These are phyloP conservation scores for Moesziomyces parantarcticus DNA, from an alignment of 1,284 basidiomycete species.

Conservation along the genomic window DNA sequence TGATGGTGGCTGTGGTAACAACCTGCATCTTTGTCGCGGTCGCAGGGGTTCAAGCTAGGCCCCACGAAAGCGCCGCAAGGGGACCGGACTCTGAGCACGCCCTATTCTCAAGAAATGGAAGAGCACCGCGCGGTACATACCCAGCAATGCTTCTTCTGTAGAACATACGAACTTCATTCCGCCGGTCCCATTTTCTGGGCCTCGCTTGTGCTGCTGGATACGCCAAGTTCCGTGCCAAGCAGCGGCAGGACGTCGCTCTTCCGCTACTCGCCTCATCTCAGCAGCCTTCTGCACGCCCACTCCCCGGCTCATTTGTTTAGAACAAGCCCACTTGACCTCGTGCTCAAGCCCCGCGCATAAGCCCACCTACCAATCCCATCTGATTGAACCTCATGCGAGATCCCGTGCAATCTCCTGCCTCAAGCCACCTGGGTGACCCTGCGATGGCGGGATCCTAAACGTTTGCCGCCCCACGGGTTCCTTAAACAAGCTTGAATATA, in stretches of 20 bases:
- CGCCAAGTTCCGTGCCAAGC: slow-evolving; percentile 23
- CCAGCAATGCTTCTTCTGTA: slow-evolving; percentile 3
- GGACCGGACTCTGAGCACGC: no score
- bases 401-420: no score
- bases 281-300: neutral
- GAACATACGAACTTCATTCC: slow-evolving; percentile 3
- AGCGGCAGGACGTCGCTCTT: slow-evolving; percentile 3
- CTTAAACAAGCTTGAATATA: no score
- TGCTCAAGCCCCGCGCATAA: no score
- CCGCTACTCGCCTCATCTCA: slow-evolving; percentile 3
- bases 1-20: no score
- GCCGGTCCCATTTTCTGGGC: slow-evolving; percentile 1
- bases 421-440: no score
- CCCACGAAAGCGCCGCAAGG: neutral
- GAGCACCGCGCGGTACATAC: neutral
- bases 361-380: no score
- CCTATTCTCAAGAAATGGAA: neutral
- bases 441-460: no score
- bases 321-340: no score
- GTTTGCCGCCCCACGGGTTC: no score
- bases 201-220: slow-evolving; percentile 10
- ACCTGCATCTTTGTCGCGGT: neutral
- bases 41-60: neutral
- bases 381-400: no score
- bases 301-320: neutral